Base-by-base conservation (phyloP, 345 rosid species). In the Noccaea bulbosa region DNA sequence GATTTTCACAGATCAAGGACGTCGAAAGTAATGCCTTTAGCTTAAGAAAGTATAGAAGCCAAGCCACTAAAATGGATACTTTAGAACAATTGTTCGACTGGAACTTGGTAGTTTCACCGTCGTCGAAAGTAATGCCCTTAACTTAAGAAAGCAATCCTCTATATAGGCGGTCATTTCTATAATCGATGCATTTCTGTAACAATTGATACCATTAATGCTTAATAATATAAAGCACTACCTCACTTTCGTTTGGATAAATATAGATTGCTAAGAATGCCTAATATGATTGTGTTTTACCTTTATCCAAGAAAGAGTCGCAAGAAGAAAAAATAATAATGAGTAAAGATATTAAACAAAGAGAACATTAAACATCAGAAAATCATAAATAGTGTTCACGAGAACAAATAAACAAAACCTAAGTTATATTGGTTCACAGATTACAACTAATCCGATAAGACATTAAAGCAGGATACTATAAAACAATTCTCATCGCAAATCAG, bases 401-500 rank as follows among this genome's bases (percentile, higher is more conserved):
- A 41, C 5, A 61, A 27, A 41, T 12, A 43, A 61, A 61, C 39
- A 12, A 24, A 40, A 59, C 49, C 48, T 6, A 60, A 41, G 35
- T 11, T 45, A 16, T 33, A 32, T 14, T 62, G 52, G 24, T 27
- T 45, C 51, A 62, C 20, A 57, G 32, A 57, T 46, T 47, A 45
- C 50, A 48, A 39, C 9, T 40, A 51, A 52, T 22, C n/a, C 44
- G 12, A 56, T 35, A 30, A 34, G 37, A 44, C 6, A 52, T 4
- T 1, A 33, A 12, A 45, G 70, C 64, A 62, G 33, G 32, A 53
- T 34, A 54, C 12, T 52, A 39, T 12, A 50, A 33, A 51, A 43
- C 38, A 62, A 22, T 14, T 46, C 7, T 45, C 50, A 63, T 15
- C 16, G 57, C 65, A 56, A 30, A 65, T 51, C 14, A 12, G 24